Base-by-base conservation (phyloP, 192 early-diverging fungal species). In the Phlyctochytrium planicorne region DNA sequence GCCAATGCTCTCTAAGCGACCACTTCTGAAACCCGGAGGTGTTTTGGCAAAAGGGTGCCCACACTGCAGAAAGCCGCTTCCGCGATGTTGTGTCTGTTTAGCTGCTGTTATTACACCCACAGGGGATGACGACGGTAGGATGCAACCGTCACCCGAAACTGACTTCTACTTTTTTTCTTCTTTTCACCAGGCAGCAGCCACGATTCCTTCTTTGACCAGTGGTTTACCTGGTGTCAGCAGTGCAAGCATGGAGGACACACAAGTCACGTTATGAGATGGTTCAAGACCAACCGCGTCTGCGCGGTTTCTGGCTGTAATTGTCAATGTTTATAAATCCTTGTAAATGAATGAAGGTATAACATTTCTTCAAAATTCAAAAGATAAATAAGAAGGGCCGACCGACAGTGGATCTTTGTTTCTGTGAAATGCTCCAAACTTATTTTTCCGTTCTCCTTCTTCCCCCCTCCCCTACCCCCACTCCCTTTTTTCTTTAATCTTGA, bases 181-280 rank as follows among this genome's bases (percentile, higher is more conserved):
- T 30, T 33, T 52, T 59, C 20, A 30, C 12, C 30, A 4, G 61
- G 23, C 64, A 57, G 53, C 30, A 61, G 59, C 61, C 31, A 61
- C 53, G n/a, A 53, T 60, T n/a, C 61, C 62, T 10, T 60, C 71
- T 84, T 79, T 23, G 76, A 94, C 65, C 75, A 87, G 40, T 99
- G 95, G 95, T 99, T 97, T 72, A 96, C 94, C 16, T 99, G 97
- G 97, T 99, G 97, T 77, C 94, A 96, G 75, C 92, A 91, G 10
- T 99, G 97, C 76, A 83, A 91, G 16, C 97, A 99, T 77, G 97
- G 97, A 35, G 97, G 97, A 0, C 97, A 99, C 72, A 89, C 91
- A 1, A 78, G 83, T 30, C 97, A 99, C 69, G 85, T 99, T 78
- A 73, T 85, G 34, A 82, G 90, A 40, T 99, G 97, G 97, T 99